Base-by-base conservation (phyloP, 495 filamentous ascomycete species). In the Penicillium verhagenii region DNA sequence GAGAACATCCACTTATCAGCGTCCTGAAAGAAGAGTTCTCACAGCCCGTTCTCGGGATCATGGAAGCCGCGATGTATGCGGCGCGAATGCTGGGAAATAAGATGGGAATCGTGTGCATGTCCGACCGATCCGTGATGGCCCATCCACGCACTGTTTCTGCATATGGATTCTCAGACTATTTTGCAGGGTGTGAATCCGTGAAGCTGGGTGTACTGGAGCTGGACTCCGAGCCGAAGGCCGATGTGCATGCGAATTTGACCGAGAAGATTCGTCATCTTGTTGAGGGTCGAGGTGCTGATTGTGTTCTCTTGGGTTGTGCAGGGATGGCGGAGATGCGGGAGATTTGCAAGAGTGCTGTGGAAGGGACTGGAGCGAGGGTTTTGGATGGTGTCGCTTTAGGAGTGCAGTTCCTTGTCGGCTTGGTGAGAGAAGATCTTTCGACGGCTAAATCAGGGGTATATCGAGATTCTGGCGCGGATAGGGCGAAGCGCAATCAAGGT, bases 351-450 rank as follows among this genome's bases (percentile, higher is more conserved):
- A 26, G n/a, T 5, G 25, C 33, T 28, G 31, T 47, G 20, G 31
- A 47, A 38, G 52, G 21, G 14, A 54, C 43, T 21, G 52, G 29
- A 1, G 51, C 16, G 13, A 18, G 31, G 33, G 29, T 54, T 0
- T 35, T 54, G 10, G 51, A 54, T 46, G 51, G 51, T 9, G 51
- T 54, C 9, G 28, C 39, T 7, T 13, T 54, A 18, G 51, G 53
- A 13, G 24, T 55, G 49, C 53, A 50, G 26, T 55, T 49, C 21
- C 35, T 55, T 23, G 21, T 31, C 43, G 44, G 35, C 1, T 19
- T 49, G n/a, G 35, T 55, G 10, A 48, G 45, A 25, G 53, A 49
- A 18, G 35, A 44, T 2, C 45, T 55, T 2, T 1, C 8, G 26
- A 55, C 53, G 11, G 42, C 53, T 13, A 55, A 44, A 44, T 40